Percentiles rank a stretch among this genome's conserved stretches.
These are phyloP conservation scores for Fusarium nelsonii DNA, from an alignment of 2,329 filamentous ascomycete species.

Conservation along the genomic window DNA sequence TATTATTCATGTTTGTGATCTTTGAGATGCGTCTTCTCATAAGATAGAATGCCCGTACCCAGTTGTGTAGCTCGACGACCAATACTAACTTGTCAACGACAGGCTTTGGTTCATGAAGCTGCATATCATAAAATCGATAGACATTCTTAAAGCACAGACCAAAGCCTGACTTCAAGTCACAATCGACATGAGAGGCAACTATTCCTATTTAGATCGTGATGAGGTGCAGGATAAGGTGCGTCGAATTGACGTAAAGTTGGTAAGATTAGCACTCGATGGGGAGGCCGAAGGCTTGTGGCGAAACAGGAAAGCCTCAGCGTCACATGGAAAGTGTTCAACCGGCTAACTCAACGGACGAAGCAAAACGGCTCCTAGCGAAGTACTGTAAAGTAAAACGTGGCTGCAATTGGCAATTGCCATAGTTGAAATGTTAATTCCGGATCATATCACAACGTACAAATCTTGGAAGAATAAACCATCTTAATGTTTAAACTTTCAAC, in stretches of 20 bases:
- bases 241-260: constrained; percentile 10
- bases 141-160: neutral
- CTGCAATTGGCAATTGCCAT: neutral
- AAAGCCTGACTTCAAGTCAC: neutral
- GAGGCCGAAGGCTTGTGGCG: constrained; percentile 24
- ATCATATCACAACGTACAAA: neutral
- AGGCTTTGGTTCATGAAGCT: neutral
- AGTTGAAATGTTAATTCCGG: neutral
- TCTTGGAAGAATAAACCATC: neutral
- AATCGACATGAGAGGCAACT: neutral
- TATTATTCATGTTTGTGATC: neutral
- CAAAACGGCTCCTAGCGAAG: constrained; percentile 3
- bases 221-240: constrained; percentile 13
- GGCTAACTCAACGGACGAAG: constrained; percentile 14
- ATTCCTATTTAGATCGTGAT: neutral
- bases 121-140: neutral
- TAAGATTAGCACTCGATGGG: constrained; percentile 1
- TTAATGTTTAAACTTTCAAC: neutral
- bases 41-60: neutral
- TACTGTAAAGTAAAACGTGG: neutral
- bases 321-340: constrained; percentile 33
- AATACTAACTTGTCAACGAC: neutral
- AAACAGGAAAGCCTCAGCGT: constrained; percentile 33
- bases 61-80: neutral
- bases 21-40: neutral